phyloP scores from a whole-genome alignment of 2,329 filamentous ascomycete species.

The Albophoma yamanashiensis region DNA sequence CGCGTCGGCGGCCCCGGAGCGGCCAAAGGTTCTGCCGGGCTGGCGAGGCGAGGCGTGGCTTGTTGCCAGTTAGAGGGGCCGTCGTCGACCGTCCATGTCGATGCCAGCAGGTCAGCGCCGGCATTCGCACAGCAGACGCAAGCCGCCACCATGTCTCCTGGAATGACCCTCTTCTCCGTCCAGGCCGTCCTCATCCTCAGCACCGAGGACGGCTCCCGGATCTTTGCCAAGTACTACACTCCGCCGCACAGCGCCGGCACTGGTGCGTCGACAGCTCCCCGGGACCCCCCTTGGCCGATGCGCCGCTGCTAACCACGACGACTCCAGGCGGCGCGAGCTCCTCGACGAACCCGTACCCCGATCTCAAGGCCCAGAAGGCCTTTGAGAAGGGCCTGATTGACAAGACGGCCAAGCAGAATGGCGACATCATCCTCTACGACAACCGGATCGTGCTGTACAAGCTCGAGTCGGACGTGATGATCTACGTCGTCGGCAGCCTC shows the following conservation, averaged over 20 bases:
- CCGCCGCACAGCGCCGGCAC: slow-evolving; percentile 41
- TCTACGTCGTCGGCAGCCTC: slow-evolving; percentile 80
- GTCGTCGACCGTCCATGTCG: background rate
- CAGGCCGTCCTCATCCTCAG: slow-evolving; percentile 71
- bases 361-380: slow-evolving; percentile 84
- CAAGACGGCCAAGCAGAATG: slow-evolving; percentile 92
- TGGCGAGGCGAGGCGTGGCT: slow-evolving; percentile 6
- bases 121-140: background rate
- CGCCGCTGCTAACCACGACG: slow-evolving; percentile 22
- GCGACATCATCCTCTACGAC: slow-evolving; percentile 95
- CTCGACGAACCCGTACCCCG: slow-evolving; percentile 67
- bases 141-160: slow-evolving; percentile 50
- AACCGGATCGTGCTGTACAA: slow-evolving; percentile 96
- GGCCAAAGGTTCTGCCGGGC: slow-evolving; percentile 22
- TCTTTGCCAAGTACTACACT: slow-evolving; percentile 89
- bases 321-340: slow-evolving; percentile 30
- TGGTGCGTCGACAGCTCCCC: slow-evolving; percentile 13
- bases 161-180: slow-evolving; percentile 66
- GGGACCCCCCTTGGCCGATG: slow-evolving; percentile 4
- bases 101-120: background rate
- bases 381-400: slow-evolving; percentile 95
- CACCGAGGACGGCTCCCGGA: slow-evolving; percentile 78
- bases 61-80: background rate
- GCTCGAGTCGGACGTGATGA: slow-evolving; percentile 94
- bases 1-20: slow-evolving; percentile 13